A percentile compares a stretch with the other conserved stretches of the same genome.
Evolutionary conservation across 2,329 filamentous ascomycete genomes (phyloP).

Genomic region (Aspergillus amoenus): DNA sequence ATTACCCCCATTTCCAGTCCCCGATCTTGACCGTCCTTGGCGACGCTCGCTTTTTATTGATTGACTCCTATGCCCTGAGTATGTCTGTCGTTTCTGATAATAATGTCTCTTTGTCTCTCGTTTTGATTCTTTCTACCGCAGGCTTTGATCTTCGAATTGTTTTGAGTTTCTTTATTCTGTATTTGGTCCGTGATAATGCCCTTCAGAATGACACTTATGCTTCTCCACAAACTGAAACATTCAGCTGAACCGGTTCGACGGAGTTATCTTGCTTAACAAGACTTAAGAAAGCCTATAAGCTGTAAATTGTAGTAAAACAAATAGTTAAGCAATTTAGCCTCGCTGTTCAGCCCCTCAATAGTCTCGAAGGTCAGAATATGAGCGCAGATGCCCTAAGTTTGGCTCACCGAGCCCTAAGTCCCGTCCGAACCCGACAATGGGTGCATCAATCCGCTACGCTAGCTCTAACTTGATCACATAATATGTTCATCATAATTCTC

Average conservation of each 20-base stretch:
- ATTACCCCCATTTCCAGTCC: not conserved
- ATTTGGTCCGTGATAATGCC: not conserved
- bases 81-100: slow-evolving; percentile 7
- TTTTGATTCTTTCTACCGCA: not conserved
- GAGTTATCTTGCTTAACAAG: not conserved
- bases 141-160: not conserved
- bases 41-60: not conserved
- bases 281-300: not conserved
- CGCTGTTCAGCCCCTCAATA: too few species aligned
- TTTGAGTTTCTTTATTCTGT: not conserved
- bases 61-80: not conserved
- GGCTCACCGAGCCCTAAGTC: too few species aligned
- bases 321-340: too few species aligned
- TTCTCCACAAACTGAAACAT: not conserved
- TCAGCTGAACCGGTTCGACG: not conserved
- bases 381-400: too few species aligned
- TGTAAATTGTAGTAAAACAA: too few species aligned
- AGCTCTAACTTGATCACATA: too few species aligned
- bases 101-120: not conserved
- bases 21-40: not conserved
- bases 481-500: too few species aligned
- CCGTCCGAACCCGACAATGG: too few species aligned
- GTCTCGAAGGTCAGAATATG: too few species aligned
- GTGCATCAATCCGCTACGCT: too few species aligned
- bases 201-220: slow-evolving; percentile 4